Base-by-base conservation (phyloP, 2,329 filamentous ascomycete species). In the Trichoderma aggressivum region DNA sequence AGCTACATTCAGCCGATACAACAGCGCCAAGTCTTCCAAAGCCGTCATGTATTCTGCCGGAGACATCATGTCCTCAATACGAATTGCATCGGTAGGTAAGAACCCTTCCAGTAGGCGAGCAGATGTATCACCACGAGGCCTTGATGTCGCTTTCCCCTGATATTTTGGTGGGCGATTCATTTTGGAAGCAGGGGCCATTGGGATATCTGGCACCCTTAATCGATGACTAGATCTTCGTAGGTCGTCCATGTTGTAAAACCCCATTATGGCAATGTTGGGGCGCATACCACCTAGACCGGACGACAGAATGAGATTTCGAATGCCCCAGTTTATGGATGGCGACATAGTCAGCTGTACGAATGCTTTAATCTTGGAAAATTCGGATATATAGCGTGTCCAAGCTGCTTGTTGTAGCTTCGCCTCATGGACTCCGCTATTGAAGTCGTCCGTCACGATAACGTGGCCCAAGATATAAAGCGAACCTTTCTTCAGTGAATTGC, bases 401-500 rank as follows among this genome's bases (percentile, higher is more conserved):
- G 92, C 89, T 14, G 89, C 87, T 78, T 97, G 93, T 77, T 97
- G 93, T 24, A 91, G 85, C 73, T 92, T 91, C 4, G 92, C 93
- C 80, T 97, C 94, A 6, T 92, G 89, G 10, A 97, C 92, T 5
- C 93, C 92, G 3, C 87, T 86, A 24, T 88, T 88, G 76, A 97
- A 97, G 77, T 97, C 92, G 72, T 93, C 87, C 0, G 92, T 94
- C 3, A 97, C 93, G 72, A 97, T 94, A 56, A 97, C 92, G 80
- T 97, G 94, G 0, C 93, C 94, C 1, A 97, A 85, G 11, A 97
- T 92, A 78, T 96, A 97, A 1, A 97, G 80, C 0, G 90, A 90
- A 0, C 94, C 94, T 77, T 97, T 97, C 79, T 97, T 97, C 79
- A 97, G 83, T 0, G 93, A 94, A 79, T 97, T 97, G 81, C 94